Percentiles rank a stretch among this genome's conserved stretches.
Conservation (phyloP, 176 grass and related monocot species). For the Dactylis glomerata region DNA sequence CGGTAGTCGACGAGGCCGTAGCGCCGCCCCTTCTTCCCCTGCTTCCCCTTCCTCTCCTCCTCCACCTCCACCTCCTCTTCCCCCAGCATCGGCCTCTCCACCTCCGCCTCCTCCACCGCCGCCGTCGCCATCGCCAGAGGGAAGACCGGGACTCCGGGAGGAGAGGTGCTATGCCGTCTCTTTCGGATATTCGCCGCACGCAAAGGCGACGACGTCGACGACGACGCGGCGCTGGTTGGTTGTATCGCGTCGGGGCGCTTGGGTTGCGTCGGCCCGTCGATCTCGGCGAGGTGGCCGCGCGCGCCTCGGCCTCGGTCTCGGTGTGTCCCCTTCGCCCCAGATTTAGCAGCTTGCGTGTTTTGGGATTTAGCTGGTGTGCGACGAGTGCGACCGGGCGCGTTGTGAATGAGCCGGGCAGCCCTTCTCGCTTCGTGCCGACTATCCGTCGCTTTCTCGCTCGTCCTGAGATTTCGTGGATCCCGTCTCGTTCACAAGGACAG, state of each 20-base stretch:
- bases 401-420: background rate
- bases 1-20: conserved; percentile 79
- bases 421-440: background rate
- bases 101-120: background rate
- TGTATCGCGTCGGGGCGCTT: background rate
- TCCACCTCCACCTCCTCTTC: conserved; percentile 15
- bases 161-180: background rate
- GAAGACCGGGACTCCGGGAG: too few relatives aligned
- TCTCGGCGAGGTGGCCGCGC: conserved; percentile 32
- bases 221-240: background rate
- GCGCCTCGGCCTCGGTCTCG: background rate
- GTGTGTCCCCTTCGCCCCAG: background rate
- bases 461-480: background rate
- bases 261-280: conserved; percentile 28
- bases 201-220: background rate
- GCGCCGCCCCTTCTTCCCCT: conserved; percentile 7
- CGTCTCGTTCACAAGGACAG: background rate
- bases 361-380: background rate
- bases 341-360: background rate
- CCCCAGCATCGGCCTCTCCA: conserved; percentile 9
- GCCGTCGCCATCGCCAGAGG: conserved; percentile 11
- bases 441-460: background rate
- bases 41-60: conserved; percentile 5
- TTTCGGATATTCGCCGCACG: conserved; percentile 35
- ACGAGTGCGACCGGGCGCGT: background rate